A percentile compares a stretch with the other conserved stretches of the same genome.
phyloP scores from a whole-genome alignment of 2,329 filamentous ascomycete genomes.

The Nothopassalora personata region DNA sequence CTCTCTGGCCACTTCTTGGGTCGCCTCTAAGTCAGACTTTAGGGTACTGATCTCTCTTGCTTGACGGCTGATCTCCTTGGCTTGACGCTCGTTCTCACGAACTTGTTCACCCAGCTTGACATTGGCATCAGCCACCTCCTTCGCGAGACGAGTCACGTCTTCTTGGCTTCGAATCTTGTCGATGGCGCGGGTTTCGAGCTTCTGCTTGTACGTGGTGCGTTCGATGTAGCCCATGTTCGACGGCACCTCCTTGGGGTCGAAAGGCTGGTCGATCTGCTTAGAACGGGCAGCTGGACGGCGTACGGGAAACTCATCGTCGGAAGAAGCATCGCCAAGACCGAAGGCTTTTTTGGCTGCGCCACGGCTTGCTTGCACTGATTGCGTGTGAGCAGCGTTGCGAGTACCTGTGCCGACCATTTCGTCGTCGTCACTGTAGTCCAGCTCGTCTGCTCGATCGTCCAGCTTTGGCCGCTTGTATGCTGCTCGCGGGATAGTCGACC shows the following conservation, averaged over 20 bases:
- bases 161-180: conserved; percentile 10
- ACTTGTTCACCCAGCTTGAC: conserved; percentile 12
- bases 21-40: neutral
- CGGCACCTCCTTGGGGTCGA: conserved; percentile 10
- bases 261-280: neutral
- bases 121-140: conserved; percentile 15
- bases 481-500: conserved; percentile 1
- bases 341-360: neutral
- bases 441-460: neutral
- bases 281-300: neutral
- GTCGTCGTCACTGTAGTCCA: neutral
- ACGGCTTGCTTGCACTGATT: neutral
- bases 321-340: neutral
- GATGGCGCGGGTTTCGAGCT: conserved; percentile 7
- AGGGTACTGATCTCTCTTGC: conserved; percentile 1
- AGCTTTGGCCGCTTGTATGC: neutral
- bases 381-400: neutral
- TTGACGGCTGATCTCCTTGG: neutral
- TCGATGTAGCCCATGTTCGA: conserved; percentile 19
- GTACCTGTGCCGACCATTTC: neutral
- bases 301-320: neutral
- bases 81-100: conserved; percentile 7
- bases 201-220: conserved; percentile 14
- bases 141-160: conserved; percentile 12
- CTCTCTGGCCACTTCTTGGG: conserved; percentile 5